Percentiles rank a stretch among this genome's conserved stretches.
Conservation (phyloP, 192 early-diverging fungal genomes). For the Entophlyctis luteolus region DNA sequence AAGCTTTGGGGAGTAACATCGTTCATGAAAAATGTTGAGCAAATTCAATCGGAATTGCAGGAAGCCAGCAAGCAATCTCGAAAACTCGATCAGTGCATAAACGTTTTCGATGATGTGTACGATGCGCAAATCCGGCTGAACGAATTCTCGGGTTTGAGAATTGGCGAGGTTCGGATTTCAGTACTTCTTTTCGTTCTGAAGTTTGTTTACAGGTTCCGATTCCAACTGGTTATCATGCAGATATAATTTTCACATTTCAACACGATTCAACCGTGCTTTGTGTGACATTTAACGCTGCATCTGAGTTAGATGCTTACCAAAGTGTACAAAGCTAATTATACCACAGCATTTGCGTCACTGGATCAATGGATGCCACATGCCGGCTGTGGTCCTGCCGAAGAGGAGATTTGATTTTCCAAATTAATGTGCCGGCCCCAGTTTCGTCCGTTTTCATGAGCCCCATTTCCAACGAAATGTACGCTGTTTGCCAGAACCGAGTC, state of each 20-base stretch:
- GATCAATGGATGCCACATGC: slow-evolving; percentile 55
- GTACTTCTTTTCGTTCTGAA: background rate
- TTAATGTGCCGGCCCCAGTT: slow-evolving; percentile 52
- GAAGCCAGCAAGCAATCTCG: slow-evolving; percentile 16
- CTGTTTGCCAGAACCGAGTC: slow-evolving; percentile 45
- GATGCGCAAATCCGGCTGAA: slow-evolving; percentile 33
- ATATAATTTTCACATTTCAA: slow-evolving; percentile 49
- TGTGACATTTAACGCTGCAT: slow-evolving; percentile 41
- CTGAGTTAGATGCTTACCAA: slow-evolving; percentile 33
- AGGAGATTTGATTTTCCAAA: slow-evolving; percentile 60
- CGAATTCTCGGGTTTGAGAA: slow-evolving; percentile 31
- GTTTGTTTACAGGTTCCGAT: slow-evolving; percentile 42
- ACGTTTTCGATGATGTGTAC: slow-evolving; percentile 36
- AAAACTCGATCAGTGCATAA: slow-evolving; percentile 36
- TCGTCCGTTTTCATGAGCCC: slow-evolving; percentile 29
- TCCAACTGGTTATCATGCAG: slow-evolving; percentile 50
- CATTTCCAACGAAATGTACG: slow-evolving; percentile 32
- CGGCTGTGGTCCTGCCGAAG: slow-evolving; percentile 54
- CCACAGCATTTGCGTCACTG: slow-evolving; percentile 47
- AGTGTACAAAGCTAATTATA: background rate
- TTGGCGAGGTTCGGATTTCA: slow-evolving; percentile 37
- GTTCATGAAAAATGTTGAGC: slow-evolving; percentile 43
- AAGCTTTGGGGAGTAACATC: slow-evolving; percentile 56
- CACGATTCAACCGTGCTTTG: slow-evolving; percentile 54
- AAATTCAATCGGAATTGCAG: slow-evolving; percentile 36